Evolutionary conservation across 371 early-diverging fungal species (phyloP).

Genomic region (Mucor velutinosus): DNA sequence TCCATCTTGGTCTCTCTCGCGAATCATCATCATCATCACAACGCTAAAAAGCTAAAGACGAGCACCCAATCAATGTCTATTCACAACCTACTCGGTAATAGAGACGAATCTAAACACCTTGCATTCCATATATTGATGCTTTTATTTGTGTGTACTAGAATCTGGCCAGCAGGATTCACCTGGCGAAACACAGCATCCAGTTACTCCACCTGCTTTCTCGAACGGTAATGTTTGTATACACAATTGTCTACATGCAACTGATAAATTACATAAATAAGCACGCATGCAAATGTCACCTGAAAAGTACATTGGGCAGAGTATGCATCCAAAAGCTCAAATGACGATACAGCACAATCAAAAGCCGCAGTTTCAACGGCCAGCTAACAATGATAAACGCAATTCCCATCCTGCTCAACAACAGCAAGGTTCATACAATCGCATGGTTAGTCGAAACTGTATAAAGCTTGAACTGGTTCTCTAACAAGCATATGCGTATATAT

Average conservation of each 20-base stretch:
- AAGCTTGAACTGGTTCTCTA: not conserved
- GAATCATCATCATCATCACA: slow-evolving; percentile 14
- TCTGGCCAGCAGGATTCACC: not conserved
- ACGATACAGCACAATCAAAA: not conserved
- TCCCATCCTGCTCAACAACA: not conserved
- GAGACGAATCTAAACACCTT: not conserved
- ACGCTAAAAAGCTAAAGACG: not conserved
- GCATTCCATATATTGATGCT: too few relatives aligned
- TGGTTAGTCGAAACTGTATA: not conserved
- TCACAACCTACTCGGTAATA: slow-evolving; percentile 35
- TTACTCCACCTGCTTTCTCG: not conserved
- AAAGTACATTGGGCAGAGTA: not conserved
- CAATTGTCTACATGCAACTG: not conserved
- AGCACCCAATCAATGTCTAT: slow-evolving; percentile 34
- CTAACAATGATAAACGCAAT: not conserved
- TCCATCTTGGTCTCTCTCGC: slow-evolving; percentile 44
- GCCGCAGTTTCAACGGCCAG: not conserved
- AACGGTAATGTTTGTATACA: not conserved
- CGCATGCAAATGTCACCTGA: slow-evolving; percentile 3
- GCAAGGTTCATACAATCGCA: not conserved
- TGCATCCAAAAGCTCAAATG: not conserved
- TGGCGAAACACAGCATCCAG: not conserved
- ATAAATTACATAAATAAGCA: not conserved
- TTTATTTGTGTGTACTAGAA: not conserved
- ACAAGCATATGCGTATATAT: not conserved